phyloP scores from a whole-genome alignment of 2,329 filamentous ascomycete genomes.

The Tolypocladium pustulatum region DNA sequence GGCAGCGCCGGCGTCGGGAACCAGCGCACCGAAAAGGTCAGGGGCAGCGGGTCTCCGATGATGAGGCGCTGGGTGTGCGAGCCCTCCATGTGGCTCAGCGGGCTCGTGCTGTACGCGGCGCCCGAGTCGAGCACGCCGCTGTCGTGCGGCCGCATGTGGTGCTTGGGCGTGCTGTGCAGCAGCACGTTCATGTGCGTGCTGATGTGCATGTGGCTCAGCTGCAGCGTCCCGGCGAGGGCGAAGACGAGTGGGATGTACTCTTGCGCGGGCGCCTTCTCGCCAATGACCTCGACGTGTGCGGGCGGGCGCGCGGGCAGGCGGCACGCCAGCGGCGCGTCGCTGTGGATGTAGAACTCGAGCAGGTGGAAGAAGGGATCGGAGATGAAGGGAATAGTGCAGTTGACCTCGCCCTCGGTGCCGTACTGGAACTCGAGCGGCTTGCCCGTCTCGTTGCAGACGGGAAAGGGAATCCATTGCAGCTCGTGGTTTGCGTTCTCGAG shows the following conservation, averaged over 20 bases:
- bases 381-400: conserved; percentile 72
- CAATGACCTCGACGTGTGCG: conserved; percentile 42
- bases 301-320: conserved; percentile 72
- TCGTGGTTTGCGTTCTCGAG: conserved; percentile 72
- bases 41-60: conserved; percentile 74
- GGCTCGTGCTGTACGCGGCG: conserved; percentile 75
- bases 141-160: conserved; percentile 51
- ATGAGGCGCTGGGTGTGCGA: conserved; percentile 55
- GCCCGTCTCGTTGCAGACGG: conserved; percentile 77
- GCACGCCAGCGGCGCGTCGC: conserved; percentile 85
- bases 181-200: conserved; percentile 84
- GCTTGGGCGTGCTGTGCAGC: conserved; percentile 58
- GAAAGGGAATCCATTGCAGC: conserved; percentile 87
- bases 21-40: conserved; percentile 78
- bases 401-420: conserved; percentile 69
- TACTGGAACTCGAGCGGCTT: conserved; percentile 77
- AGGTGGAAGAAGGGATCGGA: conserved; percentile 76
- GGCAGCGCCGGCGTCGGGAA: conserved; percentile 66
- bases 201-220: conserved; percentile 82
- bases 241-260: conserved; percentile 80
- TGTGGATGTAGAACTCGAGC: conserved; percentile 96
- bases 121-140: conserved; percentile 79
- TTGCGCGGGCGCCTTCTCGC: conserved; percentile 35
- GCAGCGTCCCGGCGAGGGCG: conserved; percentile 78
- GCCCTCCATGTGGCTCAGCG: conserved; percentile 49